These are phyloP conservation scores for Remersonia thermophila DNA, from an alignment of 2,329 filamentous ascomycete genomes.

Conservation along the genomic window DNA sequence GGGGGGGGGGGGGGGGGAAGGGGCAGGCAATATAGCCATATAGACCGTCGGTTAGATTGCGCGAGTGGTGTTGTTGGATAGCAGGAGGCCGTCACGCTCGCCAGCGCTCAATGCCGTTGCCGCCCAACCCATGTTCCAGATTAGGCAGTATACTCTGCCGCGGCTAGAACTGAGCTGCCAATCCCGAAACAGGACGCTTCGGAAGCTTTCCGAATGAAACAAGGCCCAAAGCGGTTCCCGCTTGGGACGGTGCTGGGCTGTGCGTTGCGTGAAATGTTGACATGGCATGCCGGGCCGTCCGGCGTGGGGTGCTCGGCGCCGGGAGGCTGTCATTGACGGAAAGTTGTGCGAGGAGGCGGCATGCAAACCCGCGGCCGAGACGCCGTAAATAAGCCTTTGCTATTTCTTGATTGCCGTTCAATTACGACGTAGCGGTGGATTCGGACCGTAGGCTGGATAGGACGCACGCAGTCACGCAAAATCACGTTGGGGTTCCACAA, in stretches of 20 bases:
- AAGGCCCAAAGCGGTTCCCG: conserved; percentile 2
- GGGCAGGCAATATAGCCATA: conserved; percentile 18
- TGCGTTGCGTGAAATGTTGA: conserved; percentile 1
- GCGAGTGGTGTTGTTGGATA: conserved; percentile 9
- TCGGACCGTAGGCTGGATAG: too few relatives aligned
- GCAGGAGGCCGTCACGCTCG: conserved; percentile 10
- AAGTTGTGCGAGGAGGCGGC: conserved; percentile 2
- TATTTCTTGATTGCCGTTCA: too few relatives aligned
- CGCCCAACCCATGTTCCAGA: conserved; percentile 7
- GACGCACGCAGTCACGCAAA: too few relatives aligned
- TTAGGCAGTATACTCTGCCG: conserved; percentile 16
- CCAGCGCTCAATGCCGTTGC: conserved; percentile 13
- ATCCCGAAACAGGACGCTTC: conserved; percentile 5
- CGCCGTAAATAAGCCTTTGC: conserved; percentile 1
- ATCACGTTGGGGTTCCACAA: too few relatives aligned
- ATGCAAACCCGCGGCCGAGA: conserved; percentile 8
- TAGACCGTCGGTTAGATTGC: conserved; percentile 18
- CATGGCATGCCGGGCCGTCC: conserved; percentile 5
- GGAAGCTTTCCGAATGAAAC: conserved; percentile 16
- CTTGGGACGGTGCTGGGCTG: too few relatives aligned
- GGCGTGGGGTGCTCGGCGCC: conserved; percentile 1
- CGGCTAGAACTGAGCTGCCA: conserved; percentile 1
- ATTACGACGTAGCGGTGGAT: too few relatives aligned
- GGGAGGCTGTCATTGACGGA: conserved; percentile 8
- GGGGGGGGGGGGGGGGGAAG: too few relatives aligned